Conservation (phyloP, 257 asterid genomes). For the Anisodus acutangulus region DNA sequence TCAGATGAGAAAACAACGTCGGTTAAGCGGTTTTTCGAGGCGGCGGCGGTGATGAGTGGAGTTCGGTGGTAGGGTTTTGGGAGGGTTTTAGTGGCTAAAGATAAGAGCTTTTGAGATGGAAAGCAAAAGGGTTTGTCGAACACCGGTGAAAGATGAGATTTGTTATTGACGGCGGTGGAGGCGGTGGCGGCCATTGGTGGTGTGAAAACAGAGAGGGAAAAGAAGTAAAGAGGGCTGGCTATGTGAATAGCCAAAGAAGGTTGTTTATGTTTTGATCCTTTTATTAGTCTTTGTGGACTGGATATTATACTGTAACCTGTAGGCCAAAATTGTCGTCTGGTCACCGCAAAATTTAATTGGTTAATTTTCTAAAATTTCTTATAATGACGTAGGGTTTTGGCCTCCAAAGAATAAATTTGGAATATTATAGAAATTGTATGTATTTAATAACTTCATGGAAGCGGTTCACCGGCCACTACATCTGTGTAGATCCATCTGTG, state of each 20-base stretch:
- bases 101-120: slow-evolving; percentile 1
- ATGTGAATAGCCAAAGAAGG: slow-evolving; percentile 46
- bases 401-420: neutral
- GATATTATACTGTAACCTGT: neutral
- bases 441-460: no score
- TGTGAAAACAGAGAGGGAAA: neutral
- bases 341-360: neutral
- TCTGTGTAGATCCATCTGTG: no score
- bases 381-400: neutral
- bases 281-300: neutral
- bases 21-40: slow-evolving; percentile 59
- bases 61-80: slow-evolving; percentile 42
- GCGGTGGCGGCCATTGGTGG: slow-evolving; percentile 39
- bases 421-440: no score
- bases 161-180: slow-evolving; percentile 36
- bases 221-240: neutral
- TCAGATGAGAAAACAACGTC: slow-evolving; percentile 39
- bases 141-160: slow-evolving; percentile 30
- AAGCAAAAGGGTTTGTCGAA: slow-evolving; percentile 28
- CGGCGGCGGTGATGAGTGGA: slow-evolving; percentile 26
- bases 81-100: slow-evolving; percentile 42
- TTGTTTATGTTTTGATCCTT: slow-evolving; percentile 49
- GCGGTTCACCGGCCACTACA: no score
- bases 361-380: neutral
- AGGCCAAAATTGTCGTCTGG: no score